A percentile compares a stretch with the other conserved stretches of the same genome.
Conservation (phyloP, 2,329 filamentous ascomycete species). For the Chaetomium globosum region DNA sequence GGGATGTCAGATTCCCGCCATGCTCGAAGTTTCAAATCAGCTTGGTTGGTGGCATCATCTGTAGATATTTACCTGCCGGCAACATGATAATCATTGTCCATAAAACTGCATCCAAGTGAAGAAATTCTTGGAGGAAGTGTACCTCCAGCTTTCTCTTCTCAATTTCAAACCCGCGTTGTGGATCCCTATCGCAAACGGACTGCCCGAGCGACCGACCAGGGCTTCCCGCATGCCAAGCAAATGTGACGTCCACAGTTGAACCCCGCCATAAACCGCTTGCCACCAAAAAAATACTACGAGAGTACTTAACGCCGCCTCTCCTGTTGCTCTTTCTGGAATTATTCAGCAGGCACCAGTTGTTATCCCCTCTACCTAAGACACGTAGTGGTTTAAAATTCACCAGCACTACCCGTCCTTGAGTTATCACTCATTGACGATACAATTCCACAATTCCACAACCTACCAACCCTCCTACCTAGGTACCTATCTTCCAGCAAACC, state of each 20-base stretch:
- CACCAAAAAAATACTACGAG: conserved; percentile 32
- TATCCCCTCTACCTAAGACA: neutral
- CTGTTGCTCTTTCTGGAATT: conserved; percentile 15
- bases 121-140: neutral
- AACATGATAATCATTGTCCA: neutral
- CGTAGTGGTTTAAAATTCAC: neutral
- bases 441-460: too few species aligned
- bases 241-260: conserved; percentile 33
- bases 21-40: neutral
- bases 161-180: neutral
- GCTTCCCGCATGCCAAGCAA: conserved; percentile 30
- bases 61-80: neutral
- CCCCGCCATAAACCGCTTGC: conserved; percentile 30
- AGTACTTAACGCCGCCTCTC: neutral
- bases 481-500: neutral
- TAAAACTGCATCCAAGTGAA: neutral
- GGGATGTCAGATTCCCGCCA: neutral
- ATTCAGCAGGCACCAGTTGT: conserved; percentile 20
- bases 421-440: too few species aligned
- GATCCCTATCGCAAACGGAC: neutral
- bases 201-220: conserved; percentile 7
- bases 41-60: neutral
- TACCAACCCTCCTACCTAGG: too few species aligned
- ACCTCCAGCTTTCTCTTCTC: neutral
- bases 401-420: neutral